Conservation (phyloP, 2,329 filamentous ascomycete genomes). For the Thermothelomyces thermophilus region DNA sequence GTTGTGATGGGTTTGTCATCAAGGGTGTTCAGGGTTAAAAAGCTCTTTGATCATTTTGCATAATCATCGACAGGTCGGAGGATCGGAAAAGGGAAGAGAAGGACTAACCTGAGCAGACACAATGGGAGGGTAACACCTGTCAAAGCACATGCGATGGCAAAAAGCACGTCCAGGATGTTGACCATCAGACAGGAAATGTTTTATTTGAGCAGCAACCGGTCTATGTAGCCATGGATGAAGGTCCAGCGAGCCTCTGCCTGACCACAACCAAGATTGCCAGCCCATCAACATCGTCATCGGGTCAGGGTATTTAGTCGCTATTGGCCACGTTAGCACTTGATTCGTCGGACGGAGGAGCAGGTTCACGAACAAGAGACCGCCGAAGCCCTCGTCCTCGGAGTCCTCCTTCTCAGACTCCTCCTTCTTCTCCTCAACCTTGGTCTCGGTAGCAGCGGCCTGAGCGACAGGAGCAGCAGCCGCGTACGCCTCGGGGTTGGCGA, state of each 20-base stretch:
- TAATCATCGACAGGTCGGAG: constrained; percentile 55
- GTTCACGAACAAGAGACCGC: constrained; percentile 63
- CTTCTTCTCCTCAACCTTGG: constrained; percentile 55
- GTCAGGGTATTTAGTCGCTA: constrained; percentile 47
- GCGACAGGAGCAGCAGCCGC: constrained; percentile 72
- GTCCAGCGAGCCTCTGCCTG: constrained; percentile 38
- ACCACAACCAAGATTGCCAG: constrained; percentile 37
- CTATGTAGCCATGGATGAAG: constrained; percentile 40
- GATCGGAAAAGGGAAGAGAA: neutral
- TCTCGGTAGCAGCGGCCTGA: constrained; percentile 46
- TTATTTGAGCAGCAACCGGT: constrained; percentile 42
- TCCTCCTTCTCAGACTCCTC: constrained; percentile 63
- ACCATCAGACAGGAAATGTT: constrained; percentile 28
- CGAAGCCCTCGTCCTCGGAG: constrained; percentile 63
- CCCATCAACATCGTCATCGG: constrained; percentile 34
- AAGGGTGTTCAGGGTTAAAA: constrained; percentile 58
- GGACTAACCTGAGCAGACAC: constrained; percentile 40
- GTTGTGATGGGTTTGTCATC: constrained; percentile 53
- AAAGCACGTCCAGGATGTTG: neutral
- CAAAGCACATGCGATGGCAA: constrained; percentile 7
- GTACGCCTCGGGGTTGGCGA: constrained; percentile 97
- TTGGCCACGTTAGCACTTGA: constrained; percentile 34
- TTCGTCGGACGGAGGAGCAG: neutral
- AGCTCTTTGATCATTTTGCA: constrained; percentile 52
- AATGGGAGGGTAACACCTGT: constrained; percentile 1